Evolutionary conservation across 2,329 filamentous ascomycete genomes (phyloP), one percentile per base, ranked within the genome.

Genomic region (Pestalotiopsis sp.): DNA sequence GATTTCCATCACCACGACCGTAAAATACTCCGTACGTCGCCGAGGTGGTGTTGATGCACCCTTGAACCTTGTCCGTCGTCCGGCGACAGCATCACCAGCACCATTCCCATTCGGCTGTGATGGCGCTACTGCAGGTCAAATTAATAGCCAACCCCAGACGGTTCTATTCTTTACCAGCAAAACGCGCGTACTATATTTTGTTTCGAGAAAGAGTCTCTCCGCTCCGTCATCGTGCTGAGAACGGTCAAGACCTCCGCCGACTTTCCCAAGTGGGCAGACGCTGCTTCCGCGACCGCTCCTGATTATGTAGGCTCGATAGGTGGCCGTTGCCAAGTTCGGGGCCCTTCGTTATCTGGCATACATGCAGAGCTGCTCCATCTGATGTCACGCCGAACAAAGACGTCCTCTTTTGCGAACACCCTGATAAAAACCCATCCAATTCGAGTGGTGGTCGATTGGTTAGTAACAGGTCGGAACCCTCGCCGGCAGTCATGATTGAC

Each of bases 51-150:
- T 52, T n/a, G 45, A 20, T 20, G 45, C 45, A 52, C n/a, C 9
- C 45, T 52, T 52, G 45, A 52, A 52, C 45, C 45, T 52, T 52
- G 45, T 52, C 45, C 14, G 45, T n/a, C n/a, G 45, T 52, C 7
- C 1, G 31, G 31, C 31, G 31, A 36, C 31, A 20, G 45, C 45
- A n/a, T 52, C 45, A 9, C 9, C 31, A 36, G 31, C 45, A 36
- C 25, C 23, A 13, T 27, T 27, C 57, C 23, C 20, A 52, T 27
- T 59, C 17, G 27, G 59, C 6, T 62, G 31, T 41, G 36, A 65
- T 65, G 62, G 25, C 62, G 39, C 62, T 65, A 52, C 36, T 49
- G 62, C 39, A 65, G 36, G 62, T 65, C 62, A 65, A 52, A 49
- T 52, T 65, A 65, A 65, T 65, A 52, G 23, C 39, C 20, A 11